These are phyloP conservation scores for Lophium mytilinum DNA, from an alignment of 495 filamentous ascomycete species.

Conservation along the genomic window DNA sequence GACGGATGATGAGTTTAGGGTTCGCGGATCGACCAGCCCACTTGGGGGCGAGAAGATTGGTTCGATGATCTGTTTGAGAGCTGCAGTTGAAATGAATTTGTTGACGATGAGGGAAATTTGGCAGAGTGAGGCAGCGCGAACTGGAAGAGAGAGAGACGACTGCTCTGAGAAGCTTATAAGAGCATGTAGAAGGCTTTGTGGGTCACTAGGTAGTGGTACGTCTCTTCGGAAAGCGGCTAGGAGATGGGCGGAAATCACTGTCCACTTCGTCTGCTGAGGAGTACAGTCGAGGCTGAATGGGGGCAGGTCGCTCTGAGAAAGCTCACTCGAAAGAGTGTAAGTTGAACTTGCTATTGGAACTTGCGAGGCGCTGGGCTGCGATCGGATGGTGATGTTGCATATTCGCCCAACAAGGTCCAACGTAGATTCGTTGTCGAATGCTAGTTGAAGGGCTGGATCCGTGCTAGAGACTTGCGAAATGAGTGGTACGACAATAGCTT, in stretches of 20 bases:
- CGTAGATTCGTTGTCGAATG: constrained; percentile 41
- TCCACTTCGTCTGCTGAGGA: constrained; percentile 12
- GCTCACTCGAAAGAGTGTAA: constrained; percentile 46
- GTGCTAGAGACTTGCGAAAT: constrained; percentile 12
- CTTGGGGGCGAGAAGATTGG: constrained; percentile 28
- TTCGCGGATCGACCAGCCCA: constrained; percentile 21
- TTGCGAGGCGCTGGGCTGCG: constrained; percentile 47
- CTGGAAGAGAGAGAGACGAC: constrained; percentile 4
- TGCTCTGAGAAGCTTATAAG: constrained; percentile 14
- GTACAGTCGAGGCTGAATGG: constrained; percentile 11
- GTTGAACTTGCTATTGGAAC: constrained; percentile 45
- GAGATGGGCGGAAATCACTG: constrained; percentile 55
- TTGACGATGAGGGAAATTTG: constrained; percentile 58
- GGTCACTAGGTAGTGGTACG: constrained; percentile 26
- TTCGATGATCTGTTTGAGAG: constrained; percentile 30
- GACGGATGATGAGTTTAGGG: constrained; percentile 31
- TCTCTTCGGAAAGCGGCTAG: constrained; percentile 49
- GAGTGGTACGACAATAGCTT: constrained; percentile 48
- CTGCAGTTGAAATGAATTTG: constrained; percentile 51
- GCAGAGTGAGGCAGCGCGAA: constrained; percentile 46
- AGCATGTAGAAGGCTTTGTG: constrained; percentile 29
- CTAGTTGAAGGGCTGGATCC: constrained; percentile 20
- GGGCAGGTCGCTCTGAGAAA: constrained; percentile 10
- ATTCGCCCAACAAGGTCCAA: constrained; percentile 58
- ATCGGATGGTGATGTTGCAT: constrained; percentile 51